Evolutionary conservation across 2,329 filamentous ascomycete species (phyloP), one percentile per base, ranked within the genome.

Genomic region (Aspergillus brunneoviolaceus): DNA sequence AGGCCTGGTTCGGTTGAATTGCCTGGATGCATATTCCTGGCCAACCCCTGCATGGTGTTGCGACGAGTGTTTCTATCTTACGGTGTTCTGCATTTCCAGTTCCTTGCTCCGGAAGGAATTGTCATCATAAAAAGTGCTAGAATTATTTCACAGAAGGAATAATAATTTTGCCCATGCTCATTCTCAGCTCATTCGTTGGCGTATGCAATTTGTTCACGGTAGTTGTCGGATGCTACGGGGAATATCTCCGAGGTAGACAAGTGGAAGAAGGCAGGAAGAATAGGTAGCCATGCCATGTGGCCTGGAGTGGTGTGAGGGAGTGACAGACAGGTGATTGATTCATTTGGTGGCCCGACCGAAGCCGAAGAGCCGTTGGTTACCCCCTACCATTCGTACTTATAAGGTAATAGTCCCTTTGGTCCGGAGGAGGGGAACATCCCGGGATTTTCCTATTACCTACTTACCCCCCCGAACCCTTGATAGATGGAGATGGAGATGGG

Each of bases 101-200:
- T 59, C 51, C 59, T 57, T 55, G 39, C 23, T 49, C 19, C 39
- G 54, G 51, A 55, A 27, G 53, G 66, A 65, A 66, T 59, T 67
- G 66, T 63, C 66, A 59, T 63, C 35, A 67, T 67, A 65, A 64
- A 66, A 58, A 60, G 52, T 4, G 23, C 23, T 23, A 23, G 23
- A 23, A 23, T 23, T 23, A 23, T 4, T 4, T 23, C 23, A 4
- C 29, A 27, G 58, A 52, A 62, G 58, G 48, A 48, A 62, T 47
- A 58, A 58, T 33, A 33, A 33, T 12, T 23, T 23, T 23, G 23
- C 23, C 23, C 23, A 23, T 23, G 23, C 23, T 23, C 23, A 23
- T 23, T 33, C 31, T 33, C 9, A 33, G 7, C 31, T 33, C 31
- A 33, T 12, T 33, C 31, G 12, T 33, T 33, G 31, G 12, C 31